Evolutionary conservation across 164 flowering plant genomes (phyloP), one percentile per base, ranked within the genome.

Genomic region (Magnolia officinalis): DNA sequence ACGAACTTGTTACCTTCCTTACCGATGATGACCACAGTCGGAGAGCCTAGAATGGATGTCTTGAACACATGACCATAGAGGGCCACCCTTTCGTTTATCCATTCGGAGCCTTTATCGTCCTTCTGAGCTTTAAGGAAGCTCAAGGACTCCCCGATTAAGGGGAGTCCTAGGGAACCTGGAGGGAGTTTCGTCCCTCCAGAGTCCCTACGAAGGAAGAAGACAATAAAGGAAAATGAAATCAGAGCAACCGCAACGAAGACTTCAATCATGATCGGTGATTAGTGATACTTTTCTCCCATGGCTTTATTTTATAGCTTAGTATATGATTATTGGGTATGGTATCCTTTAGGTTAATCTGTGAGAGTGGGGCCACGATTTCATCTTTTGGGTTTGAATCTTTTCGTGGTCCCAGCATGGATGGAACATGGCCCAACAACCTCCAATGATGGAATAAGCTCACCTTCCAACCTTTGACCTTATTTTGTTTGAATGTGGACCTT

Each of bases 61-160:
- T 79, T 79, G 59, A 79, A 79, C 51, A 79, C 72, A 10, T 70
- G 75, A 23, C 81, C 81, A 45, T 64, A 50, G 61, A 66, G 72
- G 8, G 72, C 64, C 10, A 79, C 67, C 76, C 81, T 79, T 52
- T 76, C 73, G 18, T 76, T 9, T 23, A 79, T 61, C 81, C 81
- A 79, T 66, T 72, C 73, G 1, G 10, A 72, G 1, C 78, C 78
- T 21, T 24, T 65, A 23, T 79, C 50, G 1, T 26, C 70, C 67
- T n/a, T 76, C 63, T 66, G 50, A 11, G 78, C 78, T 72, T 31
- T 45, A 23, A 79, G 21, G 26, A 79, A 79, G 52, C 76, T 76
- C 55, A 52, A n/a, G 18, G 78, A 51, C 59, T 79, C 81, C 23
- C 81, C 81, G 3, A 79, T 55, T 3, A 79, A 14, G 4, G 81